These are phyloP conservation scores for Aspergillus ibericus DNA, from an alignment of 2,329 filamentous ascomycete species.

Conservation along the genomic window DNA sequence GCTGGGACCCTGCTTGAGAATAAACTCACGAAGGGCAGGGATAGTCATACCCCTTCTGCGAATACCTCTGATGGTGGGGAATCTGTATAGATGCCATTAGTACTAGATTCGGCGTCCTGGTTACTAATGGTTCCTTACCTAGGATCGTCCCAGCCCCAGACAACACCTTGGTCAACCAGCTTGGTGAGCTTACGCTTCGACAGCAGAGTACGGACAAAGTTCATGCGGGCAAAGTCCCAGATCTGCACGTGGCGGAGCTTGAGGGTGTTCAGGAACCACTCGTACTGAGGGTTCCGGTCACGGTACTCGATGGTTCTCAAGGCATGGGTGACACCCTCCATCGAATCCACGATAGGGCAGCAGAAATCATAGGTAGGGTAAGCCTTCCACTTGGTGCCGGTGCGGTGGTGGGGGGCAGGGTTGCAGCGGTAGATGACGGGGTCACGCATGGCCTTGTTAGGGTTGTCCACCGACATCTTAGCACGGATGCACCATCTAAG, in stretches of 20 bases:
- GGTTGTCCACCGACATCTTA: slow-evolving; percentile 87
- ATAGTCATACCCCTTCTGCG: slow-evolving; percentile 52
- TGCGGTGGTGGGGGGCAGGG: slow-evolving; percentile 61
- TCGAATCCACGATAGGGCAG: slow-evolving; percentile 62
- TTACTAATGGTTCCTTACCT: slow-evolving; percentile 26
- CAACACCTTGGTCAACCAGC: slow-evolving; percentile 48
- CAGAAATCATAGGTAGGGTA: slow-evolving; percentile 69
- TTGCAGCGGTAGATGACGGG: slow-evolving; percentile 98
- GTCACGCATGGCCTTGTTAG: slow-evolving; percentile 94
- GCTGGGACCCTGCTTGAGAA: slow-evolving; percentile 51
- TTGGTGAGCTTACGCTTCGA: slow-evolving; percentile 55
- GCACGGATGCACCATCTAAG: slow-evolving; percentile 87
- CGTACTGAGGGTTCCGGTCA: slow-evolving; percentile 53
- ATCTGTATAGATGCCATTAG: too few species aligned
- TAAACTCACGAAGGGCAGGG: slow-evolving; percentile 51
- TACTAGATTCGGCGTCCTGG: too few species aligned
- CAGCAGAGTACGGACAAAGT: slow-evolving; percentile 52
- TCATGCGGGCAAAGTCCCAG: slow-evolving; percentile 56
- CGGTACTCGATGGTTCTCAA: slow-evolving; percentile 63
- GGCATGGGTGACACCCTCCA: slow-evolving; percentile 65
- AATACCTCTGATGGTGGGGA: slow-evolving; percentile 54
- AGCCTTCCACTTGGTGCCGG: slow-evolving; percentile 64
- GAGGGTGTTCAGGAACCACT: slow-evolving; percentile 52
- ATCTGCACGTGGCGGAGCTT: slow-evolving; percentile 49
- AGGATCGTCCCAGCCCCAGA: slow-evolving; percentile 55